Evolutionary conservation across 73 alveolate genomes (phyloP).

Genomic region (Tetrahymena malaccensis): DNA sequence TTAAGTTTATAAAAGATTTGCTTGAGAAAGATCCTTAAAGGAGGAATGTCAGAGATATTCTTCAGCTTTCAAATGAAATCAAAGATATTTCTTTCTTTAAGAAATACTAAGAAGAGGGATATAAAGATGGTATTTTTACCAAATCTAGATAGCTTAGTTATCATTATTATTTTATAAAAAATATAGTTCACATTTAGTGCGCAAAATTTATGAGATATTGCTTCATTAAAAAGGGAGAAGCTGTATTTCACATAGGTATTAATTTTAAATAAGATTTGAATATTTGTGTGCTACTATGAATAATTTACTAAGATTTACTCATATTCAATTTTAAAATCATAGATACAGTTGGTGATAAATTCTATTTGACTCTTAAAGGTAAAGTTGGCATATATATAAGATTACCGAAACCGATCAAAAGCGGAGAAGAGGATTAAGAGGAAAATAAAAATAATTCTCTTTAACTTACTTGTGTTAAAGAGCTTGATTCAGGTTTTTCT

Average conservation of each 20-base stretch:
- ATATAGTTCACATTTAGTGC: not conserved
- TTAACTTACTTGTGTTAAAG: constrained; percentile 1
- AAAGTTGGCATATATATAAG: constrained; percentile 23
- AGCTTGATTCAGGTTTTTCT: not conserved
- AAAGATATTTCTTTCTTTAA: not conserved
- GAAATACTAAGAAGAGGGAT: not conserved
- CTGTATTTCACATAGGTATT: not conserved
- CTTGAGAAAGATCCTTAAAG: not conserved
- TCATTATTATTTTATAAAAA: not conserved
- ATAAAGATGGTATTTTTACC: not conserved
- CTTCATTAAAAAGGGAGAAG: not conserved
- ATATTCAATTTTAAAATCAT: not conserved
- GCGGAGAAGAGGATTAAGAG: constrained; percentile 5
- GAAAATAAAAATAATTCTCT: not conserved
- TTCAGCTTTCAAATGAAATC: not conserved
- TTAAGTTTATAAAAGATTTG: not conserved
- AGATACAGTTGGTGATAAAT: constrained; percentile 39
- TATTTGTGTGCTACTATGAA: not conserved
- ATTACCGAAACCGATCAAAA: not conserved
- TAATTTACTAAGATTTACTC: not conserved
- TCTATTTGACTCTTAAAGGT: constrained; percentile 20
- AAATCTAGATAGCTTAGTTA: not conserved
- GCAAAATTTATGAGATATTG: not conserved
- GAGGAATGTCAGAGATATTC: not conserved
- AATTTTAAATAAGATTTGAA: not conserved